Base-by-base conservation (phyloP, 2,329 filamentous ascomycete genomes). In the Neonectria magnoliae region DNA sequence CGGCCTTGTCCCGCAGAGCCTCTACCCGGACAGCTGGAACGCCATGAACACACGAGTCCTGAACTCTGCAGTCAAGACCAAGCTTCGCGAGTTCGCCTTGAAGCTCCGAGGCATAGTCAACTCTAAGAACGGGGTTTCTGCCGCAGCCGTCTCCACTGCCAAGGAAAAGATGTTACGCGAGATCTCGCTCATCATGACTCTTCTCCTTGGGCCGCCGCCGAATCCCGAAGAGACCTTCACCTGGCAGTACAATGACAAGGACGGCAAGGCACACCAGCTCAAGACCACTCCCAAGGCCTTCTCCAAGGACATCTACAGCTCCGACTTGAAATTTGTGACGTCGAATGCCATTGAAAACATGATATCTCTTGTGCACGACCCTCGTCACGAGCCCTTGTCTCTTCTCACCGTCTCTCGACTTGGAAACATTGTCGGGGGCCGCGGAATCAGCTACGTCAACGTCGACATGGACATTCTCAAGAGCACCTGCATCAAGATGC, bases 1-100 rank as follows among this genome's bases (percentile, higher is more conserved):
- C 75, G 94, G 94, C 29, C 86, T 97, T n/a, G 90, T 96, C 0
- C 93, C 93, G 3, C 92, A 97, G 76, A 81, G 84, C 0, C 80
- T 97, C 2, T 97, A 96, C 76, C 93, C 93, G 0, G 94, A 97
- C 76, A 89, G 86, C 58, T 95, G 87, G 84, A 95, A 93, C 76
- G 92, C 93, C 4, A 86, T 86, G 82, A 89, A 90, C 72, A 93
- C 91, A 27, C 79, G 83, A 1, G 83, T 87, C 18, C 88, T 97
- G 81, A 92, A 94, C 76, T 84, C 81, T 58, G 83, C 97, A 31
- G 84, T 97, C 66, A 94, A 93, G 11, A 94, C 90, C 18, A 97
- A 97, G 81, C 86, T 97, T 36, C 90, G 94, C n/a, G 93, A 97
- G 78, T 90, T 93, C 71, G 93, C 91, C 1, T 80, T 97, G n/a